Conservation (phyloP, 1,139 yeast genomes). For the Diutina mesorugosa region DNA sequence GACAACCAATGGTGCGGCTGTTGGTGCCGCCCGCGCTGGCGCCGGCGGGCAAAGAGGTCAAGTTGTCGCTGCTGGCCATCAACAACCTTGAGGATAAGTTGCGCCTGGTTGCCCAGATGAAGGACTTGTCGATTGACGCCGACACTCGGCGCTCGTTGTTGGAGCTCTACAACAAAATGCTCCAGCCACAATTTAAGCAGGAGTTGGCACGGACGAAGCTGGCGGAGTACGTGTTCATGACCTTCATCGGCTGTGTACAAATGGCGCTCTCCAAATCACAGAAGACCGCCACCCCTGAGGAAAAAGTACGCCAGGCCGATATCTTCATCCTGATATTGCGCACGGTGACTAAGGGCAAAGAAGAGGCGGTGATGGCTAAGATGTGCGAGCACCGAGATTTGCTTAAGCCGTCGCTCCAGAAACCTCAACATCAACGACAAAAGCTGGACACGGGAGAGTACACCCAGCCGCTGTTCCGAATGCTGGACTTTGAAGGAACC, state of each 20-base stretch:
- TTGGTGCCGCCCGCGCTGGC: conserved; percentile 4
- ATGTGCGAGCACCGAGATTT: conserved; percentile 38
- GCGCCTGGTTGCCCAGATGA: conserved; percentile 7
- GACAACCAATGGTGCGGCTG: conserved; percentile 3
- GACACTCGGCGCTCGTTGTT: conserved; percentile 5
- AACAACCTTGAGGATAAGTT: conserved; percentile 4
- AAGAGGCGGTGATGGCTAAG: conserved; percentile 42
- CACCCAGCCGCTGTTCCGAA: conserved; percentile 30
- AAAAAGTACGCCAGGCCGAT: conserved; percentile 3
- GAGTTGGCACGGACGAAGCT: background rate
- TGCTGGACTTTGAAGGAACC: conserved; percentile 35
- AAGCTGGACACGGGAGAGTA: conserved; percentile 4
- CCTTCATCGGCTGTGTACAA: conserved; percentile 1
- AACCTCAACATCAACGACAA: conserved; percentile 41
- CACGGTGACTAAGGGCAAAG: conserved; percentile 34
- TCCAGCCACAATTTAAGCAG: background rate
- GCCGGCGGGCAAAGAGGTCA: conserved; percentile 5
- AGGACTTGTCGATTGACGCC: conserved; percentile 7
- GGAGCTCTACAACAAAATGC: background rate
- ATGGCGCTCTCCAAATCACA: background rate
- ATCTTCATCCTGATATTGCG: conserved; percentile 34
- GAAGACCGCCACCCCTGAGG: background rate
- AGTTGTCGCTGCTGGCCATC: conserved; percentile 6
- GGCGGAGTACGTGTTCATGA: background rate
- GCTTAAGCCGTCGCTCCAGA: conserved; percentile 34